Evolutionary conservation across 179 eudicot genomes (phyloP), one percentile per base, ranked within the genome.

Genomic region (Monotropa hypopitys): DNA sequence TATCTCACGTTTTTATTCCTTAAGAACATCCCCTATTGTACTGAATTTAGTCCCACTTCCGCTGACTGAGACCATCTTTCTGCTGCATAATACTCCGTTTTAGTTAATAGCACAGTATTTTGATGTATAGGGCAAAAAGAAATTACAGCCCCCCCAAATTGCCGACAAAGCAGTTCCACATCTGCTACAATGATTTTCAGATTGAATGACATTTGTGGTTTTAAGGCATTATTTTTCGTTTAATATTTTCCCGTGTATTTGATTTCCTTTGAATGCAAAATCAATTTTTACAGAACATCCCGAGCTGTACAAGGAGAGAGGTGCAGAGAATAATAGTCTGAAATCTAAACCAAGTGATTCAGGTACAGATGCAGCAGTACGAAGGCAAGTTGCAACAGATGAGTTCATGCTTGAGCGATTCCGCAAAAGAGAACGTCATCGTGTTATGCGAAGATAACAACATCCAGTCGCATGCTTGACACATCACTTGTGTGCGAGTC

Each of bases 301-400:
- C 0, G 92, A 93, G 80, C 83, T 95, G 47, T 86, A 89, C 97
- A 94, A 89, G 84, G 90, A 84, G n/a, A 78, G 85, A 63, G 82
- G 84, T 40, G 40, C 81, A 28, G 90, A 92, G 77, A 87, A 84
- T 53, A 82, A 16, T 79, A 87, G 83, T 79, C 50, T 40, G 47
- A 88, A 84, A 74, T 76, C 90, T 72, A 85, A 85, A 81, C 79
- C 88, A 3, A 51, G 65, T 30, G 91, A 90, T 73, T 81, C 88
- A 81, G 81, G 70, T 54, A 77, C 71, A 26, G 97, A 87, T 73
- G 90, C 81, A 54, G 86, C 88, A 68, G 89, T 78, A 35, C 90
- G 90, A 84, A 87, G 97, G 85, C 88, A 86, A 73, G 97, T 97
- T 68, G 99, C 99, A 8, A 95, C 99, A 1, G 99, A 95, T 77